These are phyloP conservation scores for Pholiota adiposa DNA, from an alignment of 1,284 basidiomycete species.

Conservation along the genomic window DNA sequence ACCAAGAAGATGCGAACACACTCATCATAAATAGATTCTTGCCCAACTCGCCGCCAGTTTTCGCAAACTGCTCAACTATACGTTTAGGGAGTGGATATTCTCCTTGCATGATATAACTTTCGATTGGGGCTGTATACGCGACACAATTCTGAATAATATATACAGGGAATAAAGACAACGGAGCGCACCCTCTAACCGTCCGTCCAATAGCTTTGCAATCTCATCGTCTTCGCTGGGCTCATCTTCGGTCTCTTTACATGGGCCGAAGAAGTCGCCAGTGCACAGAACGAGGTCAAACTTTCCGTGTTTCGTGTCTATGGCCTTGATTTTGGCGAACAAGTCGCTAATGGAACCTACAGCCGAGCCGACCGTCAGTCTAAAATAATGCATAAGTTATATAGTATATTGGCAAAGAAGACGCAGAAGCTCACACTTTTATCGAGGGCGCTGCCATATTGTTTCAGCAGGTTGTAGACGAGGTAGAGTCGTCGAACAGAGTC, in stretches of 20 bases:
- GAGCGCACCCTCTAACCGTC: conserved; percentile 62
- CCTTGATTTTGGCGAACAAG: conserved; percentile 81
- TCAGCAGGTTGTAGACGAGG: not conserved
- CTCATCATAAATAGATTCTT: conserved; percentile 86
- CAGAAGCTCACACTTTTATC: conserved; percentile 29
- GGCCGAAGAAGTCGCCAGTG: conserved; percentile 90
- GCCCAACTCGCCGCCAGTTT: conserved; percentile 78
- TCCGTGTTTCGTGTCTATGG: conserved; percentile 92
- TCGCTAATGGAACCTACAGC: conserved; percentile 77
- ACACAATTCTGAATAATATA: not conserved
- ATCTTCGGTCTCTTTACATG: conserved; percentile 47
- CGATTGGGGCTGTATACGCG: conserved; percentile 68
- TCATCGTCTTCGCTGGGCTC: conserved; percentile 54
- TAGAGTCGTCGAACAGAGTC: not conserved
- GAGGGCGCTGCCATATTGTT: conserved; percentile 12
- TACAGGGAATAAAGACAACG: not conserved
- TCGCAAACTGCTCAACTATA: conserved; percentile 75
- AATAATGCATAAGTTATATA: not conserved
- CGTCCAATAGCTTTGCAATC: conserved; percentile 62
- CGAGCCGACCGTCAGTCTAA: conserved; percentile 86
- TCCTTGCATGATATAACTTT: conserved; percentile 93
- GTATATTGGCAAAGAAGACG: not conserved
- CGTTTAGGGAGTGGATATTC: conserved; percentile 70
- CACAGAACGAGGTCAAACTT: conserved; percentile 91
- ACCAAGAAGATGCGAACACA: conserved; percentile 32